Conservation (phyloP, 2,329 filamentous ascomycete genomes). For the Aspergillus ochraceus region DNA sequence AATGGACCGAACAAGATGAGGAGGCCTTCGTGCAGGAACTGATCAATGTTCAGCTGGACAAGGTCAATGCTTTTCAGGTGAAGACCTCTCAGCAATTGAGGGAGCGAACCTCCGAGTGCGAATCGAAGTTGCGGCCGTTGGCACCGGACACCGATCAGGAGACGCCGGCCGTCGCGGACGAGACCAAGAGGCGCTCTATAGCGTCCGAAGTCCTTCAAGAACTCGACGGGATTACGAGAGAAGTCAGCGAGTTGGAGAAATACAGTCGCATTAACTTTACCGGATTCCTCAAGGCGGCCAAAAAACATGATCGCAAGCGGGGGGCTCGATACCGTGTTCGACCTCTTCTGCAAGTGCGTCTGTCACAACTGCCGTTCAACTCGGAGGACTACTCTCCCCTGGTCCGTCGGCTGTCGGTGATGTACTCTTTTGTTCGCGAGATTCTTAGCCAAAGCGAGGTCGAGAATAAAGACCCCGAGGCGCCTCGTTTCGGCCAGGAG, state of each 20-base stretch:
- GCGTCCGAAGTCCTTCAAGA: slow-evolving; percentile 74
- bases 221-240: slow-evolving; percentile 83
- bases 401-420: slow-evolving; percentile 82
- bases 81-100: slow-evolving; percentile 78
- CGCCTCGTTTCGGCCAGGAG: slow-evolving; percentile 57
- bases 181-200: slow-evolving; percentile 50
- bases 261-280: slow-evolving; percentile 97
- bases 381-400: slow-evolving; percentile 90
- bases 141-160: slow-evolving; percentile 40
- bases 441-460: slow-evolving; percentile 53
- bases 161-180: slow-evolving; percentile 33
- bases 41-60: slow-evolving; percentile 91
- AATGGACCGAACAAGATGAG: slow-evolving; percentile 93
- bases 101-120: slow-evolving; percentile 73
- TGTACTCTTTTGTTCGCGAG: slow-evolving; percentile 93
- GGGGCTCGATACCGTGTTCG: slow-evolving; percentile 83
- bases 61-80: slow-evolving; percentile 86
- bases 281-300: slow-evolving; percentile 94
- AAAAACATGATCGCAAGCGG: slow-evolving; percentile 96
- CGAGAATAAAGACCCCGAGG: slow-evolving; percentile 55
- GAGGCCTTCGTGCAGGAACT: slow-evolving; percentile 91
- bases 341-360: slow-evolving; percentile 84
- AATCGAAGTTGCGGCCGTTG: slow-evolving; percentile 63
- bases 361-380: slow-evolving; percentile 90
- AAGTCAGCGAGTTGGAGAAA: slow-evolving; percentile 89